Conservation (phyloP, 2,329 filamentous ascomycete genomes). For the Zasmidium cellare region DNA sequence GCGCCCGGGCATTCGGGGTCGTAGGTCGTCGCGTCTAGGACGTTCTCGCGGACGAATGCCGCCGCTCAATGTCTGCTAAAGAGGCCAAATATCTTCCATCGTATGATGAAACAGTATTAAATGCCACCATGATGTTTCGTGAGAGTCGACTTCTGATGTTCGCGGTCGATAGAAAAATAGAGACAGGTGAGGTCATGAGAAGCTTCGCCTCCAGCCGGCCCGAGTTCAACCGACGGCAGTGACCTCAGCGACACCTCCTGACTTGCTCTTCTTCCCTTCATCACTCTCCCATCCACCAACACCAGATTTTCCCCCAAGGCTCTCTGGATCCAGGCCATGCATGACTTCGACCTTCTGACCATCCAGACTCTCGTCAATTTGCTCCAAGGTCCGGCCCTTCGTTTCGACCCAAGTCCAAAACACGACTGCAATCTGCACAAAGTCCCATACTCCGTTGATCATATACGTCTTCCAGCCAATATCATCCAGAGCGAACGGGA, state of each 20-base stretch:
- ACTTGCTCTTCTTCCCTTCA: not conserved
- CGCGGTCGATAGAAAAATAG: too few relatives aligned
- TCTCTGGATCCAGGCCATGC: not conserved
- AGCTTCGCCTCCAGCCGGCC: too few relatives aligned
- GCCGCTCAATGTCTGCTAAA: too few relatives aligned
- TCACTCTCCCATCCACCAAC: not conserved
- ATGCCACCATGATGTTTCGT: too few relatives aligned
- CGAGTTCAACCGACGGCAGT: not conserved
- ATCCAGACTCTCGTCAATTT: conserved; percentile 10
- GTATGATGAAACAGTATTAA: too few relatives aligned
- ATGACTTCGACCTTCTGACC: conserved; percentile 1
- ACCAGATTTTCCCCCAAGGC: not conserved
- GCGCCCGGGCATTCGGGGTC: too few relatives aligned
- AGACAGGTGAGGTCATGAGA: too few relatives aligned
- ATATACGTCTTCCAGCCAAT: conserved; percentile 64
- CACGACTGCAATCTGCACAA: conserved; percentile 7
- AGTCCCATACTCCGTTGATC: conserved; percentile 41
- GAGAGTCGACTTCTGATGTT: too few relatives aligned
- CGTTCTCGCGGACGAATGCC: too few relatives aligned
- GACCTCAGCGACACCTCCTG: not conserved
- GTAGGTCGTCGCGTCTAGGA: too few relatives aligned
- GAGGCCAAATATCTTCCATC: too few relatives aligned
- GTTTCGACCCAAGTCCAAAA: conserved; percentile 11
- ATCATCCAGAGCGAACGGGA: conserved; percentile 57
- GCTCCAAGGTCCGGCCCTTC: conserved; percentile 8